phyloP scores from a whole-genome alignment of 2,329 filamentous ascomycete species.

The Mariannaea elegans region DNA sequence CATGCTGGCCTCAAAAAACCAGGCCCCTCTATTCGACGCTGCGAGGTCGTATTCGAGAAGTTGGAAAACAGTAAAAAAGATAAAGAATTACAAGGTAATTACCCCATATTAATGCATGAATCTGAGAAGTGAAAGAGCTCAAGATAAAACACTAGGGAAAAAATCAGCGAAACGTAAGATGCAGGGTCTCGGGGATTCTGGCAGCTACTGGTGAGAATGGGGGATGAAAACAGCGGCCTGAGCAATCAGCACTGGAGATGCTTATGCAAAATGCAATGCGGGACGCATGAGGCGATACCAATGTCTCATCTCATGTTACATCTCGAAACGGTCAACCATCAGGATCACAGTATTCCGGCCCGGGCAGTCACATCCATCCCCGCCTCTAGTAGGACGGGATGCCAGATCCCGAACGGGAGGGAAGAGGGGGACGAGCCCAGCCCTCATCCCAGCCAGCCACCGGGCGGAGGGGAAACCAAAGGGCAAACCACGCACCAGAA shows the following conservation, averaged over 20 bases:
- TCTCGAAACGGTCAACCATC: slow-evolving; percentile 3
- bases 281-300: slow-evolving; percentile 30
- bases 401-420: slow-evolving; percentile 7
- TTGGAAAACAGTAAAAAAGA: background rate
- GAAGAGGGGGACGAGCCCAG: background rate
- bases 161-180: slow-evolving; percentile 19
- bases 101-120: slow-evolving; percentile 13
- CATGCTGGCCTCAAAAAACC: background rate
- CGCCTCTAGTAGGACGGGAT: background rate
- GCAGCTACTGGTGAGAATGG: slow-evolving; percentile 24
- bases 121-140: background rate
- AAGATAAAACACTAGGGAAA: slow-evolving; percentile 14
- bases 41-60: background rate
- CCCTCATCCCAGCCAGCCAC: slow-evolving; percentile 3
- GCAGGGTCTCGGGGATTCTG: slow-evolving; percentile 30
- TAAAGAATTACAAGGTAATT: background rate
- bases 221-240: slow-evolving; percentile 8
- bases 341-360: background rate
- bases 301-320: slow-evolving; percentile 30
- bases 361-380: slow-evolving; percentile 11
- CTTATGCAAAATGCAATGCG: slow-evolving; percentile 28
- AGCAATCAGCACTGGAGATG: slow-evolving; percentile 25
- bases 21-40: background rate
- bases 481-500: slow-evolving; percentile 5
- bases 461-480: slow-evolving; percentile 5